Percentiles rank a stretch among this genome's conserved stretches.
Evolutionary conservation across 2,329 filamentous ascomycete species (phyloP).

Genomic region (Botryotinia calthae): DNA sequence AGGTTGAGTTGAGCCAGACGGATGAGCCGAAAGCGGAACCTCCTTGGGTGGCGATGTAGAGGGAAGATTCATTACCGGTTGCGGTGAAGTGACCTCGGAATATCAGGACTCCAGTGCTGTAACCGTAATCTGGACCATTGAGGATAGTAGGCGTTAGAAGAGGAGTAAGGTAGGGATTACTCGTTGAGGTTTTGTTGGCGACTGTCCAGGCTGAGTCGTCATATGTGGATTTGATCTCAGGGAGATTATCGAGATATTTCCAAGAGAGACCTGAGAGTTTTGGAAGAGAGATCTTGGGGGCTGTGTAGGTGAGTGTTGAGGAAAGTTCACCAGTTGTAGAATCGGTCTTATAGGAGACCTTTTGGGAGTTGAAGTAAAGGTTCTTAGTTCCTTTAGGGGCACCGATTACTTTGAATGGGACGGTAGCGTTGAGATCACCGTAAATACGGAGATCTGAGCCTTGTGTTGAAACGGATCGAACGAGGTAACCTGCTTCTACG

Average conservation of each 20-base stretch:
- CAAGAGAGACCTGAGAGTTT: conserved; percentile 59
- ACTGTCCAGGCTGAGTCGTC: conserved; percentile 66
- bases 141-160: conserved; percentile 64
- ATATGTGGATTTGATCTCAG: conserved; percentile 62
- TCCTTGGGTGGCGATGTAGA: conserved; percentile 62
- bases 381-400: conserved; percentile 51
- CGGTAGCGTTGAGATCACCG: conserved; percentile 71
- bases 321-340: conserved; percentile 49
- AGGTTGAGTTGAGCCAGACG: conserved; percentile 62
- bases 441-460: conserved; percentile 58
- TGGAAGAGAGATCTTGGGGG: conserved; percentile 54
- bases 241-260: conserved; percentile 69
- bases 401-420: conserved; percentile 65
- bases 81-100: conserved; percentile 67
- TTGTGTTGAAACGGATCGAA: conserved; percentile 57
- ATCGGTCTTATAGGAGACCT: conserved; percentile 42
- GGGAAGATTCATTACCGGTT: conserved; percentile 54
- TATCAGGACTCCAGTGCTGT: conserved; percentile 64
- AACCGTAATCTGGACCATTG: conserved; percentile 72
- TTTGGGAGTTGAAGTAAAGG: conserved; percentile 60
- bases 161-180: conserved; percentile 50
- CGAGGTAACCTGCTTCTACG: conserved; percentile 61
- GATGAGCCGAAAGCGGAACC: conserved; percentile 66
- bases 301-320: conserved; percentile 49
- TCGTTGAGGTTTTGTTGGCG: conserved; percentile 53